Evolutionary conservation across 2,329 filamentous ascomycete species (phyloP), one percentile per base, ranked within the genome.

Genomic region (Botrytis hyacinthi): DNA sequence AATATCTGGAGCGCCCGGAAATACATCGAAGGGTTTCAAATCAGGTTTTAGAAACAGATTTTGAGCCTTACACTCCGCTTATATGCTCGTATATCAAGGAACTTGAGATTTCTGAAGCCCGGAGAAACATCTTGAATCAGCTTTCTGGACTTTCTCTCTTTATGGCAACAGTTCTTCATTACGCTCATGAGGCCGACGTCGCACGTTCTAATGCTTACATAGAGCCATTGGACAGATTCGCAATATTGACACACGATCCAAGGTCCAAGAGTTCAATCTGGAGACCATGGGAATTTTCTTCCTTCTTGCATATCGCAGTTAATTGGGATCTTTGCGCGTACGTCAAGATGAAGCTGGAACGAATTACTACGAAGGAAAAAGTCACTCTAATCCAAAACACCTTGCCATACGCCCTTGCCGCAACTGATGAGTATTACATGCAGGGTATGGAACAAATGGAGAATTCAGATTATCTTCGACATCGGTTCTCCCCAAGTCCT

Each of bases 311-410:
- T 16, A 48, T 70, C 22, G 68, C 54, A 3, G 3, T 26, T 5
- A 46, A 48, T 8, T 71, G 54, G 40, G 57, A 63, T 62, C 69
- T 71, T 46, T 71, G 32, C 7, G 35, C 42, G 4, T 71, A 61
- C 57, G 42, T 71, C 32, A n/a, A n/a, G n/a, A n/a, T n/a, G n/a
- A n/a, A n/a, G n/a, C n/a, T n/a, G n/a, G n/a, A n/a, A n/a, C n/a
- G n/a, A n/a, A n/a, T n/a, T n/a, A n/a, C n/a, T n/a, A n/a, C n/a
- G n/a, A n/a, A n/a, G n/a, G n/a, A n/a, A n/a, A n/a, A n/a, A n/a
- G n/a, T n/a, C n/a, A n/a, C n/a, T n/a, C n/a, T n/a, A n/a, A n/a
- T n/a, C n/a, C n/a, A n/a, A n/a, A n/a, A n/a, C 18, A 22, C 6
- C 44, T 46, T 46, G 44, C 22, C 44, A 46, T 71, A 62, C 14